Conservation (phyloP, 768 basidiomycete genomes). For the Trametes villosa region DNA sequence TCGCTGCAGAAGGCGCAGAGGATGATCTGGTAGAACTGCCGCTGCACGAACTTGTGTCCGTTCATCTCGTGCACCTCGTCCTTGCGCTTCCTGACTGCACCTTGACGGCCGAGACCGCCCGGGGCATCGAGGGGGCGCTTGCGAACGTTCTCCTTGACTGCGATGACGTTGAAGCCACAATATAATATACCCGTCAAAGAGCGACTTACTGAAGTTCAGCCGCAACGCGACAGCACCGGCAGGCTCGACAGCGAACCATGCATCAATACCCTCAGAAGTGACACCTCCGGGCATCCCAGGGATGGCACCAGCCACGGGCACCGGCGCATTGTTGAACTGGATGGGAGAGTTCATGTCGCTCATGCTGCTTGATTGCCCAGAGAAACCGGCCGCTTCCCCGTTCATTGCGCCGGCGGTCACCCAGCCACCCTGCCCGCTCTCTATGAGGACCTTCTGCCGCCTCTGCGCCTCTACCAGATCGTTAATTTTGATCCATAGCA, state of each 20-base stretch:
- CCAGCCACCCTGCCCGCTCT: slow-evolving; percentile 90
- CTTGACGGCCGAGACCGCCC: slow-evolving; percentile 94
- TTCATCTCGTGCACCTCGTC: slow-evolving; percentile 99
- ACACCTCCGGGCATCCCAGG: slow-evolving; percentile 18
- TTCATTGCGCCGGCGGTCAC: slow-evolving; percentile 93
- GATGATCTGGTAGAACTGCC: slow-evolving; percentile 98
- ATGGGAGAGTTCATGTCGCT: slow-evolving; percentile 50
- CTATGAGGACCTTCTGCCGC: slow-evolving; percentile 88
- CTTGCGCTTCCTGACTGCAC: slow-evolving; percentile 96
- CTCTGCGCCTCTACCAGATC: slow-evolving; percentile 94
- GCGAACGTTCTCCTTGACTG: slow-evolving; percentile 97
- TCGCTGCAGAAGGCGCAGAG: slow-evolving; percentile 98
- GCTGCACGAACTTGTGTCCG: slow-evolving; percentile 96
- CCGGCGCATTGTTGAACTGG: slow-evolving; percentile 33
- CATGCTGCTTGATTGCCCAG: slow-evolving; percentile 53
- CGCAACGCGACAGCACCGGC: slow-evolving; percentile 90
- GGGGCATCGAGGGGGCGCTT: slow-evolving; percentile 93
- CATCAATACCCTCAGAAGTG: slow-evolving; percentile 81
- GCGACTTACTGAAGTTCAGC: slow-evolving; percentile 85
- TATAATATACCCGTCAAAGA: slow-evolving; percentile 2
- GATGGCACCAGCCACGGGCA: slow-evolving; percentile 19
- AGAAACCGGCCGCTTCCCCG: slow-evolving; percentile 54
- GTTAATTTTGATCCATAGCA: slow-evolving; percentile 92
- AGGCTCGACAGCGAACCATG: slow-evolving; percentile 97
- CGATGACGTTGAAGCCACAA: slow-evolving; percentile 15